These are phyloP conservation scores for Lolium multiflorum DNA, from an alignment of 176 grass and related monocot genomes.

Conservation along the genomic window DNA sequence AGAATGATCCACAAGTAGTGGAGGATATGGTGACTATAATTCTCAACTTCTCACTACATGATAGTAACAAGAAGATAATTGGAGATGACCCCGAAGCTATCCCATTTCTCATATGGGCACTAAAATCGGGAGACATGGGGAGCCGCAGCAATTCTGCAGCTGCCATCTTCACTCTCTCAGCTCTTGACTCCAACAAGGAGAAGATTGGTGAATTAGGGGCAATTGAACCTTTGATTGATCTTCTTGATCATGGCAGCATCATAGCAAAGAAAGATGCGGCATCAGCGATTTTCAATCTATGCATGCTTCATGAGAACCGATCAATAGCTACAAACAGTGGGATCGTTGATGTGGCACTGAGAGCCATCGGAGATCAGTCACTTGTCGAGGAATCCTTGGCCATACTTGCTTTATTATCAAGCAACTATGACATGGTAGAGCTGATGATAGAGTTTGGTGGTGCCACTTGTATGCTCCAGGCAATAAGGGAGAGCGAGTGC, in stretches of 20 bases:
- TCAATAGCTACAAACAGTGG: constrained; percentile 59
- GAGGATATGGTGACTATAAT: constrained; percentile 85
- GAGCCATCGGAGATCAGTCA: constrained; percentile 51
- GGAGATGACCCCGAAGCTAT: constrained; percentile 70
- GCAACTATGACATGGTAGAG: constrained; percentile 68
- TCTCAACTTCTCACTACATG: constrained; percentile 88
- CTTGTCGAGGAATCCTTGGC: constrained; percentile 71
- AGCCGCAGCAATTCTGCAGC: constrained; percentile 77
- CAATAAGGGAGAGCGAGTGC: constrained; percentile 61
- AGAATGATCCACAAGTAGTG: constrained; percentile 61
- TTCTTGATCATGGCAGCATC: constrained; percentile 67
- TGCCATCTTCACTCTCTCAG: constrained; percentile 82
- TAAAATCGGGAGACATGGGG: constrained; percentile 69
- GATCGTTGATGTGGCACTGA: constrained; percentile 61
- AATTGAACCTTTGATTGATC: constrained; percentile 73
- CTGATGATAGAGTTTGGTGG: constrained; percentile 52
- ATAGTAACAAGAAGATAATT: constrained; percentile 81
- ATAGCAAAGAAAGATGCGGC: constrained; percentile 78
- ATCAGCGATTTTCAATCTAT: constrained; percentile 82
- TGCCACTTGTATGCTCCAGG: constrained; percentile 54
- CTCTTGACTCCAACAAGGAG: constrained; percentile 76
- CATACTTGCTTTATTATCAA: constrained; percentile 72
- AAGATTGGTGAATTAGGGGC: constrained; percentile 68
- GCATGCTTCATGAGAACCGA: constrained; percentile 64
- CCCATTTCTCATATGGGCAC: constrained; percentile 65